These are phyloP conservation scores for Passiflora organensis DNA, from an alignment of 345 rosid species.

Conservation along the genomic window DNA sequence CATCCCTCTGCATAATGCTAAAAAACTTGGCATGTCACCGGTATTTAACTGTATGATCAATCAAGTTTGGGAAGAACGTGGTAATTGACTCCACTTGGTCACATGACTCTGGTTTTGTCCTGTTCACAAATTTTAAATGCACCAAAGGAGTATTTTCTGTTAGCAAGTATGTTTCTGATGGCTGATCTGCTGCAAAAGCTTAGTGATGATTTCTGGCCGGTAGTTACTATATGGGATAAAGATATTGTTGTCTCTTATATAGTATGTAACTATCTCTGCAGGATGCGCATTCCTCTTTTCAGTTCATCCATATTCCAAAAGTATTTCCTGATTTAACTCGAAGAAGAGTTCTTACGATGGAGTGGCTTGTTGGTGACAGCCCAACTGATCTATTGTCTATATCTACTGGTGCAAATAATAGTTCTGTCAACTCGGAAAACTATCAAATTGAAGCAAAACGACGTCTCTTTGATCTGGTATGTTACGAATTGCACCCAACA, in stretches of 20 bases:
- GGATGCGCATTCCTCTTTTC: conserved; percentile 67
- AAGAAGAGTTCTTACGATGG: conserved; percentile 92
- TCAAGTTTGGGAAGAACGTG: too few relatives aligned
- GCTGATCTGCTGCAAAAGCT: neutral
- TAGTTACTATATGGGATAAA: too few relatives aligned
- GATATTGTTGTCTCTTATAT: too few relatives aligned
- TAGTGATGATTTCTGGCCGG: too few relatives aligned
- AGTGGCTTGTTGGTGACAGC: conserved; percentile 92
- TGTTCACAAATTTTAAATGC: too few relatives aligned
- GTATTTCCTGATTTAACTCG: conserved; percentile 52
- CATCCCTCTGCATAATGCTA: too few relatives aligned
- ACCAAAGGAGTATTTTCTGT: too few relatives aligned
- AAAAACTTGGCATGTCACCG: too few relatives aligned
- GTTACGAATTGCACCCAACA: neutral
- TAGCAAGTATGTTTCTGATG: neutral
- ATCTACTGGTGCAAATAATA: conserved; percentile 33
- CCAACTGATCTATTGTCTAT: conserved; percentile 57
- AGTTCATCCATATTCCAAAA: conserved; percentile 70
- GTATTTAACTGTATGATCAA: too few relatives aligned
- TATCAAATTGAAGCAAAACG: conserved; percentile 58
- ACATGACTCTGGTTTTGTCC: too few relatives aligned
- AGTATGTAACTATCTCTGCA: conserved; percentile 33
- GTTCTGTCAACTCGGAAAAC: conserved; percentile 40
- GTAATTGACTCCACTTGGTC: too few relatives aligned
- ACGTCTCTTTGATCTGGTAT: conserved; percentile 78